Evolutionary conservation across 2,329 filamentous ascomycete species (phyloP).

Genomic region (Teratosphaeria destructans): DNA sequence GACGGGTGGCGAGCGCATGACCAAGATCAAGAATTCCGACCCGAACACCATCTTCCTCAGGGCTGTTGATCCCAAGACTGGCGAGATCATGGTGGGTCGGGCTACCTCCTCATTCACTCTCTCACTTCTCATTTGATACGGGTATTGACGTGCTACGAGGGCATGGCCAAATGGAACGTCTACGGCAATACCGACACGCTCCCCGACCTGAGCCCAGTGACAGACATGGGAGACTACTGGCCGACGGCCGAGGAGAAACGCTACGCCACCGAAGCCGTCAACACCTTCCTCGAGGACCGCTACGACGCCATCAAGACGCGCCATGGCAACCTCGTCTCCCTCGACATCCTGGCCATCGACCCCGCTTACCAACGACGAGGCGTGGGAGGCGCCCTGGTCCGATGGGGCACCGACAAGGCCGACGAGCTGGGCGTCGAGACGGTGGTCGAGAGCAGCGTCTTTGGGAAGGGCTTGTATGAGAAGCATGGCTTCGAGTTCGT

Average conservation of each 20-base stretch:
- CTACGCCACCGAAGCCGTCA: constrained; percentile 12
- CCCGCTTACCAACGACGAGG: constrained; percentile 19
- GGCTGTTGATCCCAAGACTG: constrained; percentile 17
- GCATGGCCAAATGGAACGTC: constrained; percentile 25
- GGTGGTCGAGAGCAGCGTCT: constrained; percentile 22
- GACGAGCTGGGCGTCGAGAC: constrained; percentile 19
- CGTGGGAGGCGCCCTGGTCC: constrained; percentile 18
- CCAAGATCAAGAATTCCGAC: constrained; percentile 11
- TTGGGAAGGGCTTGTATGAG: constrained; percentile 20
- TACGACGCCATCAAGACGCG: constrained; percentile 13
- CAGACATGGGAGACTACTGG: constrained; percentile 11
- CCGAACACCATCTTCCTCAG: constrained; percentile 19
- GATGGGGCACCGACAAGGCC: constrained; percentile 20
- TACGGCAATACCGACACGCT: constrained; percentile 9
- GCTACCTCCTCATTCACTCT: neutral
- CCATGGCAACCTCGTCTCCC: constrained; percentile 17
- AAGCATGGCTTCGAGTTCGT: constrained; percentile 23
- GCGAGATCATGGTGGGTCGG: constrained; percentile 12
- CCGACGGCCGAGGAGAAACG: constrained; percentile 11
- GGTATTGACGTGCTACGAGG: neutral
- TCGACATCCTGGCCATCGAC: constrained; percentile 22
- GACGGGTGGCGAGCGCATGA: constrained; percentile 16
- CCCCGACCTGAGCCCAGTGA: constrained; percentile 3
- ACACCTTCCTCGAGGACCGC: constrained; percentile 13
- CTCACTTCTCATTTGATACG: neutral